Evolutionary conservation across 306 rosid genomes (phyloP).

Genomic region (Mimosa bimucronata): DNA sequence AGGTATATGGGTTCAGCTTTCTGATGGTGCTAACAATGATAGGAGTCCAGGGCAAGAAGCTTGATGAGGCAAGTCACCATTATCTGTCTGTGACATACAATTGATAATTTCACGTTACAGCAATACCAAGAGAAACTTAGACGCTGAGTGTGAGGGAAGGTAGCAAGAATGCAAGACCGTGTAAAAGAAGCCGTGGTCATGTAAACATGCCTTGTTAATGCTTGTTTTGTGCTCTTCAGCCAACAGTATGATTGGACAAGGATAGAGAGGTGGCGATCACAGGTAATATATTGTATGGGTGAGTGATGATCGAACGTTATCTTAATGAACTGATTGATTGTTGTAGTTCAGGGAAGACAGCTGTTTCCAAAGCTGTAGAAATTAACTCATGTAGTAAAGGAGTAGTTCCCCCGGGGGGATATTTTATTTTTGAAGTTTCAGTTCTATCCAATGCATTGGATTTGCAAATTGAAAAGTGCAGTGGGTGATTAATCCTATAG

Average conservation of each 20-base stretch:
- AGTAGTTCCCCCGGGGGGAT: too few relatives aligned
- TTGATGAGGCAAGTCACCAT: slow-evolving; percentile 44
- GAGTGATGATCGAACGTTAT: slow-evolving; percentile 24
- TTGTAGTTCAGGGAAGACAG: slow-evolving; percentile 4
- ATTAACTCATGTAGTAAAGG: too few relatives aligned
- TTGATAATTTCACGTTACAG: slow-evolving; percentile 29
- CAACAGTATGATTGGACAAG: slow-evolving; percentile 17
- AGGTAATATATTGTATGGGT: slow-evolving; percentile 23
- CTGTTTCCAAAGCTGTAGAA: not conserved
- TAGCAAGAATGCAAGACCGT: slow-evolving; percentile 29
- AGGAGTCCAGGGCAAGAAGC: slow-evolving; percentile 76
- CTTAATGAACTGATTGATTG: slow-evolving; percentile 24
- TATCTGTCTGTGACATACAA: slow-evolving; percentile 22
- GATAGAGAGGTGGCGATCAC: slow-evolving; percentile 31
- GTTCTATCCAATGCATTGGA: too few relatives aligned
- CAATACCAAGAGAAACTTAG: slow-evolving; percentile 27
- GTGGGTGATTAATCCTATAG: not conserved
- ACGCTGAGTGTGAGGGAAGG: not conserved
- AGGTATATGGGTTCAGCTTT: slow-evolving; percentile 75
- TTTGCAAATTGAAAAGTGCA: not conserved
- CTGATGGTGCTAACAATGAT: slow-evolving; percentile 74
- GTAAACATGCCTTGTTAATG: slow-evolving; percentile 33
- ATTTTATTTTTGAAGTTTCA: too few relatives aligned
- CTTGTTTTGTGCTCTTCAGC: slow-evolving; percentile 12
- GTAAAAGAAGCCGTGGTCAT: slow-evolving; percentile 38